These are phyloP conservation scores for Hortiboletus campestris DNA, from an alignment of 768 basidiomycete species.

Conservation along the genomic window DNA sequence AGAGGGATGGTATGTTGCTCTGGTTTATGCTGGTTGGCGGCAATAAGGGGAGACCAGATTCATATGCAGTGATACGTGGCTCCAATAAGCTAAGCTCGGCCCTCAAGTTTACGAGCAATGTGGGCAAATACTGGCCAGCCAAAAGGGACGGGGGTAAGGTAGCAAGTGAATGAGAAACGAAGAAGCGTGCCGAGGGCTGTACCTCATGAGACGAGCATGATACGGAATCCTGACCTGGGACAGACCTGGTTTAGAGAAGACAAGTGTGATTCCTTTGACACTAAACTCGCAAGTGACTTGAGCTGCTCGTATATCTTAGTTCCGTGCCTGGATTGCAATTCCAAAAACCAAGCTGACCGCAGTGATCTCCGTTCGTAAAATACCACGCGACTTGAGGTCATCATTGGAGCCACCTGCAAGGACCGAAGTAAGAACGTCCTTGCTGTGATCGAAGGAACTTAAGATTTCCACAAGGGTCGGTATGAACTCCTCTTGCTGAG, in stretches of 20 bases:
- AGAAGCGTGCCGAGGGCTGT: constrained; percentile 54
- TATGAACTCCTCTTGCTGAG: constrained; percentile 35
- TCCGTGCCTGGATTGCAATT: neutral
- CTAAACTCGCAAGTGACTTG: constrained; percentile 33
- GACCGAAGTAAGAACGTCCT: constrained; percentile 52
- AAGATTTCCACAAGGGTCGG: constrained; percentile 47
- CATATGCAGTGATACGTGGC: constrained; percentile 38
- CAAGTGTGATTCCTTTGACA: constrained; percentile 34
- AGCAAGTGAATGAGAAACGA: constrained; percentile 50
- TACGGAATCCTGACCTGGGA: neutral
- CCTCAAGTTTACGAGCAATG: constrained; percentile 33
- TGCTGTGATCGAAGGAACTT: constrained; percentile 26
- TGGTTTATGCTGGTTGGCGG: constrained; percentile 21
- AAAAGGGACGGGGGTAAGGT: constrained; percentile 47
- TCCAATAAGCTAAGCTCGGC: constrained; percentile 41
- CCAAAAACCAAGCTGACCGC: constrained; percentile 41
- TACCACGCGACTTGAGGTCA: constrained; percentile 50
- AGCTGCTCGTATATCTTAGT: constrained; percentile 30
- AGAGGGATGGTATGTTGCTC: constrained; percentile 36
- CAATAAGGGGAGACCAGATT: constrained; percentile 40
- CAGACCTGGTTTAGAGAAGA: constrained; percentile 23
- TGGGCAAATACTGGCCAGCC: constrained; percentile 27
- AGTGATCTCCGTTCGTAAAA: constrained; percentile 56
- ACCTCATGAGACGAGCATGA: constrained; percentile 4
- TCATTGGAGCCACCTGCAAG: constrained; percentile 35